Percentiles rank a stretch among this genome's conserved stretches.
These are phyloP conservation scores for Dothidotthia symphoricarpi DNA, from an alignment of 2,329 filamentous ascomycete species.

Conservation along the genomic window DNA sequence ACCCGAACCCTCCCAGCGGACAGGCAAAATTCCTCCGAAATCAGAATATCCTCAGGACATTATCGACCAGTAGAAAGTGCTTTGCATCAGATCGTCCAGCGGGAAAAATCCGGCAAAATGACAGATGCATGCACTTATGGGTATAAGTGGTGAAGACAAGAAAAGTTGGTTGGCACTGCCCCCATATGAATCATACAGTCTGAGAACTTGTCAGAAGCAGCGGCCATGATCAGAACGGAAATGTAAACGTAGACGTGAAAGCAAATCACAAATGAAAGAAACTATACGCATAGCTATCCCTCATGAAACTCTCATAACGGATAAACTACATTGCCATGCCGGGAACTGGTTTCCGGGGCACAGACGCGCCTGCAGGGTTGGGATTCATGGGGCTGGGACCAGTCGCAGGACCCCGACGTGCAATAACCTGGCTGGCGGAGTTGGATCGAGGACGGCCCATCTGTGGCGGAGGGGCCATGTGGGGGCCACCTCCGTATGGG, in stretches of 20 bases:
- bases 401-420: slow-evolving; percentile 30
- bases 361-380: slow-evolving; percentile 14
- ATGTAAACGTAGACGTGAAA: slow-evolving; percentile 9
- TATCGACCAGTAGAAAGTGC: slow-evolving; percentile 18
- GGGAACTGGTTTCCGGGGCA: slow-evolving; percentile 50
- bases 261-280: slow-evolving; percentile 8
- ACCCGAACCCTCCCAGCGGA: slow-evolving; percentile 13
- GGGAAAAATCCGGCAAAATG: no score
- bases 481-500: slow-evolving; percentile 39
- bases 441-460: slow-evolving; percentile 40
- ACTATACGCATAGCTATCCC: slow-evolving; percentile 21
- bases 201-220: slow-evolving; percentile 3
- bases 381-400: slow-evolving; percentile 43
- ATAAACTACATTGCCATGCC: slow-evolving; percentile 44
- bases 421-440: slow-evolving; percentile 34
- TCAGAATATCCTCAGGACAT: slow-evolving; percentile 29
- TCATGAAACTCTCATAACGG: slow-evolving; percentile 20
- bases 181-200: background rate
- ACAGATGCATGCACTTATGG: slow-evolving; percentile 4
- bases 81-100: background rate
- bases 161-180: slow-evolving; percentile 3
- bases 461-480: slow-evolving; percentile 32
- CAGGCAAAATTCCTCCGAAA: slow-evolving; percentile 11
- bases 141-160: slow-evolving; percentile 22
- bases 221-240: slow-evolving; percentile 10